Conservation (phyloP, 2,329 filamentous ascomycete genomes). For the Aspergillus jensenii region DNA sequence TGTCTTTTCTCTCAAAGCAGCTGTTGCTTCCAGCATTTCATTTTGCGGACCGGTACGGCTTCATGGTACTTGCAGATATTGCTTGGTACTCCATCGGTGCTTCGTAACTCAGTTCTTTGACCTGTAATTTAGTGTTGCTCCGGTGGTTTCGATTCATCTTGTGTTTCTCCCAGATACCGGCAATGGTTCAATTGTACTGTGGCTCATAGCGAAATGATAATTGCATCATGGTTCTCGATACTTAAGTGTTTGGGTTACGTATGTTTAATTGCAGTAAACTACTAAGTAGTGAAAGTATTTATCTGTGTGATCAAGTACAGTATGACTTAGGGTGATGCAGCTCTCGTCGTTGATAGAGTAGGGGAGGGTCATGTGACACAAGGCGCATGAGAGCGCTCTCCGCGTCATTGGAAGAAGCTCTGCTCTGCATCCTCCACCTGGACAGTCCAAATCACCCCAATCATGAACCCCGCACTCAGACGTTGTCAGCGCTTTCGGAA, state of each 20-base stretch:
- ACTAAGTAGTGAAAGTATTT: neutral
- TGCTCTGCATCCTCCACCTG: neutral
- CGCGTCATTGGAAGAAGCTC: neutral
- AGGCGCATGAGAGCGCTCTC: neutral
- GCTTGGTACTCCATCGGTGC: neutral
- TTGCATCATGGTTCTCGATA: neutral
- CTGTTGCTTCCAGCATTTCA: neutral
- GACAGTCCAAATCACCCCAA: neutral
- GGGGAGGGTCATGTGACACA: neutral
- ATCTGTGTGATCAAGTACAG: neutral
- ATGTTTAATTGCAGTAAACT: neutral
- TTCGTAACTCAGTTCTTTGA: constrained; percentile 1
- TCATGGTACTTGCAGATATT: neutral
- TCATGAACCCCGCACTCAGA: constrained; percentile 7
- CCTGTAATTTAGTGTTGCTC: neutral
- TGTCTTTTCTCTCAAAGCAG: neutral
- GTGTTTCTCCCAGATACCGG: constrained; percentile 2
- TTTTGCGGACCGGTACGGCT: neutral
- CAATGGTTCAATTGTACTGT: neutral
- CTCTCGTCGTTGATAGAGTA: too few relatives aligned
- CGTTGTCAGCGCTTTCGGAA: neutral
- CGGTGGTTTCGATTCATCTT: neutral
- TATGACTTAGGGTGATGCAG: too few relatives aligned
- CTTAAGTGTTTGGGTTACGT: neutral
- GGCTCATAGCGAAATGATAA: neutral